These are phyloP conservation scores for Verticillium dahliae DNA, from an alignment of 2,329 filamentous ascomycete species.

Conservation along the genomic window DNA sequence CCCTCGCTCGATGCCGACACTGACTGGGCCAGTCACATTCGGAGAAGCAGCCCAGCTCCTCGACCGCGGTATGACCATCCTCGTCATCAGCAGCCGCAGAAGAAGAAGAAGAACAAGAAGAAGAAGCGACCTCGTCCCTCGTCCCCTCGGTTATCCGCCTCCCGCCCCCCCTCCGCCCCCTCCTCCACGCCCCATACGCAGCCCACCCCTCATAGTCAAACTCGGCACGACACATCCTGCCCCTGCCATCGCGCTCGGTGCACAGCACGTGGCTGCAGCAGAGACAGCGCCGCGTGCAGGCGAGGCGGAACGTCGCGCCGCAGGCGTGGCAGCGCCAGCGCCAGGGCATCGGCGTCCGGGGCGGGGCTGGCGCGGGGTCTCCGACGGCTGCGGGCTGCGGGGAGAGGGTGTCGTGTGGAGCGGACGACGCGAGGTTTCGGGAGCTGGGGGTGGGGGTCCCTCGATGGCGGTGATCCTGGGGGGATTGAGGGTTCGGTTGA, in stretches of 20 bases:
- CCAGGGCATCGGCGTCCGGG: conserved; percentile 15
- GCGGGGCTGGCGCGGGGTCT: not conserved
- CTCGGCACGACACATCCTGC: conserved; percentile 15
- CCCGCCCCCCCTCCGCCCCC: conserved; percentile 4
- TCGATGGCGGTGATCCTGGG: too few relatives aligned
- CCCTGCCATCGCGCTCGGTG: not conserved
- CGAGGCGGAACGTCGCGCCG: conserved; percentile 16
- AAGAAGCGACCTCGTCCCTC: too few relatives aligned
- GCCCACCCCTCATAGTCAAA: conserved; percentile 28
- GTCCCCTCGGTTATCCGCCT: too few relatives aligned
- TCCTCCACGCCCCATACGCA: conserved; percentile 20
- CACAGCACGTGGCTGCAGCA: conserved; percentile 17
- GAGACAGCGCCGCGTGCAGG: conserved; percentile 29
- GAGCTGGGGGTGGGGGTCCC: too few relatives aligned
- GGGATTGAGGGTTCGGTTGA: not conserved
- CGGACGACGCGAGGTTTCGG: not conserved
- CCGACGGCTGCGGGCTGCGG: not conserved
- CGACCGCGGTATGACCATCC: not conserved
- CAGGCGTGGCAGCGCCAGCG: conserved; percentile 27
- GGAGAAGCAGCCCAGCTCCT: not conserved
- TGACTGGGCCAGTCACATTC: not conserved
- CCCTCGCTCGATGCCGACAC: not conserved
- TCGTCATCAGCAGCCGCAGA: not conserved
- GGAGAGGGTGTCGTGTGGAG: not conserved
- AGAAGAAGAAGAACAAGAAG: too few relatives aligned